Base-by-base conservation (phyloP, 2,329 filamentous ascomycete species). In the Neopestalotiopsis sp. region DNA sequence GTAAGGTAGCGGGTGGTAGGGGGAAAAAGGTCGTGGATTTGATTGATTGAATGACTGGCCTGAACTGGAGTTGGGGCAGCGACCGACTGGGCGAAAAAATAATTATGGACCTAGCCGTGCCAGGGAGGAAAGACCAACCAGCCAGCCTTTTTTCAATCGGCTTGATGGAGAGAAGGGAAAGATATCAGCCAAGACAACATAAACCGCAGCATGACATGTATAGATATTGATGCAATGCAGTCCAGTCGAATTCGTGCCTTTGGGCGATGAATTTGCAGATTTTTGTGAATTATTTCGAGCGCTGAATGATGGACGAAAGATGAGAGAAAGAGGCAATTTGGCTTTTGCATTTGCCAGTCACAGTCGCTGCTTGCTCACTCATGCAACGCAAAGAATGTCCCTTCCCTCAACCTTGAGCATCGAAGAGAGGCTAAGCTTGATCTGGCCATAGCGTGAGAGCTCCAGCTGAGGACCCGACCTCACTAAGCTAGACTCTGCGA, bases 121-220 rank as follows among this genome's bases (percentile, higher is more conserved):
- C 24, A 38, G 57, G 40, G 70, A 59, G 59, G 67, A 66, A 70
- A 66, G 52, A 66, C 45, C 68, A 61, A 52, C 57, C 57, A 70
- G 60, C 32, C 32, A 59, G 57, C 57, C n/a, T 59, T 30, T 28
- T 14, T 59, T 20, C 20, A 24, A n/a, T 52, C 20, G 45, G 45
- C 20, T 52, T n/a, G n/a, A 14, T 9, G 20, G 56, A 67, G 61
- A 59, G 60, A 66, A 60, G 62, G 52, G 68, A 65, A 68, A 67
- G 68, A 65, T 67, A 67, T 60, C 67, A 72, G 65, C 68, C 67
- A 67, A 70, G 24, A 28, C 24, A 28, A 24, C 24, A 67, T 63
- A 70, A 69, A 69, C 71, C 60, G 66, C 64, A 65, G 38, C 57
- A 59, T 71, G 70, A 58, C 69, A 72, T 68, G 63, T 66, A 57